Evolutionary conservation across 2,329 filamentous ascomycete species (phyloP).

Genomic region (Fusarium sp.): DNA sequence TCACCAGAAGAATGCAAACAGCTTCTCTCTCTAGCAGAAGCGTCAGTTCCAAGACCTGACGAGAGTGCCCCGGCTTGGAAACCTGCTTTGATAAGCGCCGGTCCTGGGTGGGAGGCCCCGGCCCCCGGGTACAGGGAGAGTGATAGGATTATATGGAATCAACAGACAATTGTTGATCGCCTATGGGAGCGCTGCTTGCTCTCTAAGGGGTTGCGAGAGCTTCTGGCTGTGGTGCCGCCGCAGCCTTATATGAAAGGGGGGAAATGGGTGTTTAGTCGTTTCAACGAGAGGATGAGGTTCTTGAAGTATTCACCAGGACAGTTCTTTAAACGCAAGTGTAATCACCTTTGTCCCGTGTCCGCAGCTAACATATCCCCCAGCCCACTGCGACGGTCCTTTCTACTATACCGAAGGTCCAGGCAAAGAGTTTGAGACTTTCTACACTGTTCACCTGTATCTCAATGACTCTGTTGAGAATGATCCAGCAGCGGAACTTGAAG

Average conservation of each 20-base stretch:
- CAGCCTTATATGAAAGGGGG: constrained; percentile 34
- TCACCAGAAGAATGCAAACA: constrained; percentile 63
- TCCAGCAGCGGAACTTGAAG: constrained; percentile 47
- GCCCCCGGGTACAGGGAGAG: constrained; percentile 68
- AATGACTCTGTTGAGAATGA: constrained; percentile 41
- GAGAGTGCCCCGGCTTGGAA: constrained; percentile 60
- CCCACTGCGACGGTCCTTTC: constrained; percentile 74
- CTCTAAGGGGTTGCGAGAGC: constrained; percentile 51
- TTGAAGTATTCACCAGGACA: constrained; percentile 75
- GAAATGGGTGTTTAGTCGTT: constrained; percentile 55
- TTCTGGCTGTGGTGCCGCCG: constrained; percentile 48
- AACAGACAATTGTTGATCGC: constrained; percentile 65
- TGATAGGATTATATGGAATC: constrained; percentile 81
- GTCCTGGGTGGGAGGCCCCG: constrained; percentile 65
- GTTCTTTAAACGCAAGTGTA: constrained; percentile 67
- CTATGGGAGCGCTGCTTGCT: constrained; percentile 67
- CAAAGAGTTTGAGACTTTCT: constrained; percentile 54
- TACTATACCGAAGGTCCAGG: constrained; percentile 57
- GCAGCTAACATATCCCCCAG: constrained; percentile 44
- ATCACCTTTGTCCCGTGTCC: fast-evolving
- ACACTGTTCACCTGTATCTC: constrained; percentile 63
- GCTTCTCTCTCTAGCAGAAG: constrained; percentile 61
- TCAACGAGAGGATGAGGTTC: constrained; percentile 80
- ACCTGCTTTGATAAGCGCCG: constrained; percentile 73
- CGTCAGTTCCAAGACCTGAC: constrained; percentile 51